phyloP scores from a whole-genome alignment of 345 rosid species.

The Psidium guajava region DNA sequence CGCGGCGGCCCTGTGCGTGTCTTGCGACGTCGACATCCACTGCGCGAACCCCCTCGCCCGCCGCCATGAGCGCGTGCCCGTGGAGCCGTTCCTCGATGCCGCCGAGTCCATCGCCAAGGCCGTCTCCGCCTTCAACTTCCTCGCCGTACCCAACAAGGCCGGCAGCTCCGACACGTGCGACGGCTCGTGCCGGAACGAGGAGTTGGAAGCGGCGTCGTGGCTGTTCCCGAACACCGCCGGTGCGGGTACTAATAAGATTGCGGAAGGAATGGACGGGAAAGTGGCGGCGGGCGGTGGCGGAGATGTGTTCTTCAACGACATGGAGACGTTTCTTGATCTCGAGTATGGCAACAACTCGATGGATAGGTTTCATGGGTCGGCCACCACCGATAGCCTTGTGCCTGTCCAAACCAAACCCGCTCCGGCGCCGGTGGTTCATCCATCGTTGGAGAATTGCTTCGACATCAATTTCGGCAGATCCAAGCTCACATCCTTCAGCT shows the following conservation, averaged over 20 bases:
- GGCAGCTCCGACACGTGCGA: conserved; percentile 5
- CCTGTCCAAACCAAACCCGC: conserved; percentile 51
- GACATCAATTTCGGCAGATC: conserved; percentile 45
- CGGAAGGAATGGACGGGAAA: background rate
- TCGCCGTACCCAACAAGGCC: conserved; percentile 8
- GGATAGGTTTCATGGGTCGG: conserved; percentile 27
- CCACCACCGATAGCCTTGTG: conserved; percentile 57
- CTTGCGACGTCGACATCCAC: conserved; percentile 87
- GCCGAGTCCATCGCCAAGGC: conserved; percentile 23
- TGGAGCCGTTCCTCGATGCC: conserved; percentile 54
- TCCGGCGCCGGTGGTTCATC: conserved; percentile 20
- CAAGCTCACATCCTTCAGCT: conserved; percentile 37
- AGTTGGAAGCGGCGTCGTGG: conserved; percentile 21
- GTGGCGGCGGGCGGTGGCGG: conserved; percentile 12
- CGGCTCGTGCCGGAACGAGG: conserved; percentile 13
- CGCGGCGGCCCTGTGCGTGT: conserved; percentile 76
- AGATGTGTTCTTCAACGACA: conserved; percentile 29
- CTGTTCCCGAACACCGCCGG: conserved; percentile 13
- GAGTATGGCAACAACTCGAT: conserved; percentile 34
- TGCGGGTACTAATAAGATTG: background rate
- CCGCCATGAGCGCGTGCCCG: conserved; percentile 79
- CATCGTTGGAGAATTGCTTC: conserved; percentile 26
- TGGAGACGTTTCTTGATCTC: conserved; percentile 51
- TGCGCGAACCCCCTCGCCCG: conserved; percentile 83
- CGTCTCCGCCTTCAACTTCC: conserved; percentile 24